Conservation (phyloP, 805 yeast species). For the Lachancea dasiensis region DNA sequence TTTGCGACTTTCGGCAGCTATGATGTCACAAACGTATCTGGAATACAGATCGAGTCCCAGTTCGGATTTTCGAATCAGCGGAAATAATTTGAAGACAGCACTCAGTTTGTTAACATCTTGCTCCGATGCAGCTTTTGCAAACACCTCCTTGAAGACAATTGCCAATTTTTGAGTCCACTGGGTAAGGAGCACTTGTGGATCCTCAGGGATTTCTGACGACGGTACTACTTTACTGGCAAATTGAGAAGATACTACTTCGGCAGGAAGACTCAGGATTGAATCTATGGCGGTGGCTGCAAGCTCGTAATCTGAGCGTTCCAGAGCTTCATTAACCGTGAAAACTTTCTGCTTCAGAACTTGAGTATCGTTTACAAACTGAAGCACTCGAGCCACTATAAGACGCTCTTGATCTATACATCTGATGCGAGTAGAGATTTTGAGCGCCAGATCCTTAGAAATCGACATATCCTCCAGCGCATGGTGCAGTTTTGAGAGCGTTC, state of each 20-base stretch:
- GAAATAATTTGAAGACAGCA: constrained; percentile 77
- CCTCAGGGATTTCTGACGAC: constrained; percentile 75
- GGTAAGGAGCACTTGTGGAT: constrained; percentile 53
- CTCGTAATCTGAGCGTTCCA: constrained; percentile 57
- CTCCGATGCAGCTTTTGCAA: constrained; percentile 60
- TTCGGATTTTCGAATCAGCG: constrained; percentile 67
- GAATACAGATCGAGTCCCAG: constrained; percentile 79
- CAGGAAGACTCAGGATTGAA: constrained; percentile 49
- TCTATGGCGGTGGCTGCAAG: constrained; percentile 68
- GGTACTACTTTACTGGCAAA: constrained; percentile 83
- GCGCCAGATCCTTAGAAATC: constrained; percentile 59
- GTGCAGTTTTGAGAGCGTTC: constrained; percentile 52
- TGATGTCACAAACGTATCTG: constrained; percentile 76
- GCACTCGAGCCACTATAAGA: constrained; percentile 53
- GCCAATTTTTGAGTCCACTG: constrained; percentile 58
- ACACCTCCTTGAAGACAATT: constrained; percentile 51
- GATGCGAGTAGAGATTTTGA: constrained; percentile 61
- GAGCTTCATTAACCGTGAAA: constrained; percentile 58
- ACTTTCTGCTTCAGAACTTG: constrained; percentile 62
- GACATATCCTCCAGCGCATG: constrained; percentile 48
- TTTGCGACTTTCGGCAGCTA: constrained; percentile 69
- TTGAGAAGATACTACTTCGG: constrained; percentile 48
- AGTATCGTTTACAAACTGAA: constrained; percentile 58
- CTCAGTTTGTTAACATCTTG: constrained; percentile 68
- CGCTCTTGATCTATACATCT: constrained; percentile 66